These are phyloP conservation scores for Malassezia nana DNA, from an alignment of 1,284 basidiomycete species.

Conservation along the genomic window DNA sequence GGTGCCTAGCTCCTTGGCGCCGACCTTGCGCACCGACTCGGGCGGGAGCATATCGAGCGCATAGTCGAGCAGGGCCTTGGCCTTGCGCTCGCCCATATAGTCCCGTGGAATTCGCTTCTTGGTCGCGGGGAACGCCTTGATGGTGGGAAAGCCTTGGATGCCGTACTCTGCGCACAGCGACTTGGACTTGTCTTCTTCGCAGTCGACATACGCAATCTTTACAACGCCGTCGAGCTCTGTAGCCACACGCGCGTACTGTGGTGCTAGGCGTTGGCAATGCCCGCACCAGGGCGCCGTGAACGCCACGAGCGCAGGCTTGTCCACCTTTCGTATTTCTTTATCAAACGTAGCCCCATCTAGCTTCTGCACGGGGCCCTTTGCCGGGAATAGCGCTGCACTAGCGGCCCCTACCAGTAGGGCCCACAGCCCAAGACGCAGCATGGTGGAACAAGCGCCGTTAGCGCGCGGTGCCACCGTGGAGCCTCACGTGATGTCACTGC, in stretches of 20 bases:
- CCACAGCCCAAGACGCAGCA: conserved; percentile 18
- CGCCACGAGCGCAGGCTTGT: conserved; percentile 49
- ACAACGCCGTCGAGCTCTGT: conserved; percentile 68
- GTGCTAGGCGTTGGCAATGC: conserved; percentile 75
- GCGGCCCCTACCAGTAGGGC: conserved; percentile 2
- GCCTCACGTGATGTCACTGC: neutral
- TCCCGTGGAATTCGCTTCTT: conserved; percentile 57
- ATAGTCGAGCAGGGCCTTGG: conserved; percentile 65
- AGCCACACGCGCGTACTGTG: conserved; percentile 75
- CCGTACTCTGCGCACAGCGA: conserved; percentile 69
- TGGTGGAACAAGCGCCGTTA: neutral
- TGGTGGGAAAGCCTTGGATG: conserved; percentile 84
- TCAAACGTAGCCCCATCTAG: conserved; percentile 30
- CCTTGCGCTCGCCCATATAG: conserved; percentile 66
- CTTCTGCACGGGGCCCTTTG: conserved; percentile 31
- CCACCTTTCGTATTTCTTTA: conserved; percentile 38
- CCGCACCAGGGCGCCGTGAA: conserved; percentile 50
- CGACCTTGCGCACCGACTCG: conserved; percentile 56
- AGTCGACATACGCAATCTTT: conserved; percentile 80
- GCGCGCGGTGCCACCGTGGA: conserved; percentile 12
- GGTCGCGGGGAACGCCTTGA: conserved; percentile 56
- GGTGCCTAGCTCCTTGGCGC: conserved; percentile 52
- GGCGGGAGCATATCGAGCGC: conserved; percentile 66
- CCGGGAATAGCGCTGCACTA: conserved; percentile 34
- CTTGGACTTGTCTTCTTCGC: conserved; percentile 74